Conservation (phyloP, 2,329 filamentous ascomycete species). For the Sporothrix pallida region DNA sequence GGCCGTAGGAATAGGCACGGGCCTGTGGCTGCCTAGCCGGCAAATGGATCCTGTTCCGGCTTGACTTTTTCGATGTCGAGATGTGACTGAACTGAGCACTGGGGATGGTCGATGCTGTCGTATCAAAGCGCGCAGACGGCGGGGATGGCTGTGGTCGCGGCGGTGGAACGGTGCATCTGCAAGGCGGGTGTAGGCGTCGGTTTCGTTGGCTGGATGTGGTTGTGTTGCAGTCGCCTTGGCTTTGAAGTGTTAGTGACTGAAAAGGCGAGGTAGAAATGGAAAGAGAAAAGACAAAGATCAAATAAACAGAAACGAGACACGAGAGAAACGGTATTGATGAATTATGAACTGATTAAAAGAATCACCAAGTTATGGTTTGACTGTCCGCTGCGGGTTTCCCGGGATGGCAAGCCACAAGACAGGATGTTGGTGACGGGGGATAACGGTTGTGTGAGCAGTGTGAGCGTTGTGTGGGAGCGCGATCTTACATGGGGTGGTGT, state of each 20-base stretch:
- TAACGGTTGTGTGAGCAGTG: neutral
- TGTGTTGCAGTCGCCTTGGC: neutral
- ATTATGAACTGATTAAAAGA: no score
- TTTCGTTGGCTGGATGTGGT: neutral
- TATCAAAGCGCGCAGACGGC: neutral
- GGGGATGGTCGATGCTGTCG: neutral
- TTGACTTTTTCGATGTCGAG: neutral
- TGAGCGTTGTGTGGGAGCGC: neutral
- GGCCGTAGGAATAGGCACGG: constrained; percentile 11
- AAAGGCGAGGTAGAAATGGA: neutral
- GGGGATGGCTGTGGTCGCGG: neutral
- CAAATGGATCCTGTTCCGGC: neutral
- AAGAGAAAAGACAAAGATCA: neutral
- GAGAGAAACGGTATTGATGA: no score
- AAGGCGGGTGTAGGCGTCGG: neutral
- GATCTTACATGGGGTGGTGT: constrained; percentile 21
- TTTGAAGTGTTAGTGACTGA: neutral
- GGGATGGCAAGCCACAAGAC: neutral
- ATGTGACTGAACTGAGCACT: neutral
- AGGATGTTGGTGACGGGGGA: neutral
- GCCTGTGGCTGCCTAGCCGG: constrained; percentile 24
- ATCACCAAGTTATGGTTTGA: neutral
- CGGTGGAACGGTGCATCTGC: constrained; percentile 23
- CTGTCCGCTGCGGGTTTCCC: neutral
- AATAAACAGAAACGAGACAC: neutral